Percentiles rank a stretch among this genome's conserved stretches.
These are phyloP conservation scores for Phlyctochytrium planicorne DNA, from an alignment of 192 early-diverging fungal species.

Conservation along the genomic window DNA sequence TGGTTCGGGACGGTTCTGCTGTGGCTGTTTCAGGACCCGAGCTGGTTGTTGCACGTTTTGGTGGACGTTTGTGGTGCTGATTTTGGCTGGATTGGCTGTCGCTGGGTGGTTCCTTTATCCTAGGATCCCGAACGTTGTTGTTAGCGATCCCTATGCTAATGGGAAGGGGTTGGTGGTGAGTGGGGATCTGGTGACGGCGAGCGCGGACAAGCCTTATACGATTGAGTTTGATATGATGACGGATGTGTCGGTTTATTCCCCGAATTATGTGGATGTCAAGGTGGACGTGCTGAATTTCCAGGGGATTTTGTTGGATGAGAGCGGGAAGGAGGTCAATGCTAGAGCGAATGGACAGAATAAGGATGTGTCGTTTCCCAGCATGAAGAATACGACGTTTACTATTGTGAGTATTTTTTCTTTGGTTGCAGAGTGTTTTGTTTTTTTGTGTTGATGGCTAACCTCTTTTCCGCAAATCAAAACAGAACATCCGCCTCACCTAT, in stretches of 20 bases:
- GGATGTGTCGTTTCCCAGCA: neutral
- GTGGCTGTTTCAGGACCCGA: slow-evolving; percentile 16
- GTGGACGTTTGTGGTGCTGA: slow-evolving; percentile 4
- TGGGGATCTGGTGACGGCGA: neutral
- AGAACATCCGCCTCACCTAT: too few species aligned
- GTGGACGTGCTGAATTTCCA: slow-evolving; percentile 10
- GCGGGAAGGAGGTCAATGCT: neutral
- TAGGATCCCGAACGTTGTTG: slow-evolving; percentile 9
- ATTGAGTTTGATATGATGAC: slow-evolving; percentile 11
- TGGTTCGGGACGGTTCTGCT: neutral
- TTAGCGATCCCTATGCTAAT: slow-evolving; percentile 12
- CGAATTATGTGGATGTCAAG: slow-evolving; percentile 24
- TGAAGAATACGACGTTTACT: neutral
- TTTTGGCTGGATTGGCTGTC: slow-evolving; percentile 18
- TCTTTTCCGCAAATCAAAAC: too few species aligned
- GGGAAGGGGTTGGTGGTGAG: neutral
- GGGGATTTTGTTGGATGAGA: neutral
- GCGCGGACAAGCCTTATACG: neutral
- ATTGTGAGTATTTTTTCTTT: neutral
- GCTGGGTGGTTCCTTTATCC: slow-evolving; percentile 25
- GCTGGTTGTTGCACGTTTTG: slow-evolving; percentile 9
- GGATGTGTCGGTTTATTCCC: slow-evolving; percentile 16
- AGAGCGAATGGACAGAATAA: neutral
- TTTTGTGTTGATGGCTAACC: too few species aligned
- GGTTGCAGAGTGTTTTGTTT: too few species aligned